Percentiles rank a stretch among this genome's conserved stretches.
phyloP scores from a whole-genome alignment of 2,329 filamentous ascomycete genomes.

The Penicillium paneum region DNA sequence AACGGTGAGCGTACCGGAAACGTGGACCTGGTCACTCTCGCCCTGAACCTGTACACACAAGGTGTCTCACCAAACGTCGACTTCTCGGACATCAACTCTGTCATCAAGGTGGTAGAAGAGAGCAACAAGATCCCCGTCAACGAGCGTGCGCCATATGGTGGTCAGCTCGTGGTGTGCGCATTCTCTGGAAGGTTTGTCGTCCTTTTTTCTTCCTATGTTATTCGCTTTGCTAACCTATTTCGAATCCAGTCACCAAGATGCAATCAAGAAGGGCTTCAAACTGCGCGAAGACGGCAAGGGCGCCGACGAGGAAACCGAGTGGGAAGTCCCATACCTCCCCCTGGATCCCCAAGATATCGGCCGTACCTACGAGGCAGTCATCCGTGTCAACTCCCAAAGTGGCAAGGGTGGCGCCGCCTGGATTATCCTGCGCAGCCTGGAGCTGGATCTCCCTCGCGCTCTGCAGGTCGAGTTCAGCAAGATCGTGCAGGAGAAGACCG shows the following conservation, averaged over 20 bases:
- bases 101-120: conserved; percentile 86
- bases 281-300: conserved; percentile 60
- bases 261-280: conserved; percentile 84
- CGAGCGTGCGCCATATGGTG: conserved; percentile 83
- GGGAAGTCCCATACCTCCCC: conserved; percentile 88
- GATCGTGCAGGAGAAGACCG: conserved; percentile 78
- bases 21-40: conserved; percentile 89
- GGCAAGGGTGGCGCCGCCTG: conserved; percentile 93
- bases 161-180: conserved; percentile 35
- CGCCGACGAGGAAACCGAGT: conserved; percentile 61
- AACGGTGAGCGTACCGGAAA: conserved; percentile 96
- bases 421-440: conserved; percentile 84
- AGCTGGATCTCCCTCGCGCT: conserved; percentile 88
- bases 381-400: conserved; percentile 93
- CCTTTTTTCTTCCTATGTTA: background rate
- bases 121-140: conserved; percentile 95
- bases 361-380: conserved; percentile 95
- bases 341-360: conserved; percentile 92
- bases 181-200: conserved; percentile 5
- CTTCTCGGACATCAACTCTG: conserved; percentile 80
- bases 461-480: conserved; percentile 88
- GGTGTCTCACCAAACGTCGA: conserved; percentile 81
- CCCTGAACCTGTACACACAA: conserved; percentile 91
- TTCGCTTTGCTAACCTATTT: background rate
- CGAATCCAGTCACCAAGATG: conserved; percentile 73